A percentile compares a stretch with the other conserved stretches of the same genome.
These are phyloP conservation scores for Patellifolia procumbens DNA, from an alignment of 179 eudicot genomes.

Conservation along the genomic window DNA sequence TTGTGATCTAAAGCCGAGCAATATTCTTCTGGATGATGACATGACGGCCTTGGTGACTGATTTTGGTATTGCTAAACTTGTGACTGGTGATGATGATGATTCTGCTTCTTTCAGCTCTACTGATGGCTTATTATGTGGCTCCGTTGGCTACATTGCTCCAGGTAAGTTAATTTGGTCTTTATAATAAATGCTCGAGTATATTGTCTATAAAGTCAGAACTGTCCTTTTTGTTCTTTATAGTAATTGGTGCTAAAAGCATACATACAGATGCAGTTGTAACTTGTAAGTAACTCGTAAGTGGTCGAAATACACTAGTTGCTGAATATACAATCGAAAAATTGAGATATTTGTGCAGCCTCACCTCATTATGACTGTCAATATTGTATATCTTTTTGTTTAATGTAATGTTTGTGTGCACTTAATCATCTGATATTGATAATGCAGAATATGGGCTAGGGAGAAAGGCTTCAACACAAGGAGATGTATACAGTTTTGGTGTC, in stretches of 20 bases:
- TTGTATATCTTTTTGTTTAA: no score
- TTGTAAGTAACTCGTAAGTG: no score
- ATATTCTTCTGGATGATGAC: conserved; percentile 72
- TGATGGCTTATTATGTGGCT: conserved; percentile 64
- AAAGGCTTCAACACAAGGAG: conserved; percentile 71
- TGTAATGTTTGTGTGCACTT: background rate
- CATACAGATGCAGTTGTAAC: no score
- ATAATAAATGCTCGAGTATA: no score
- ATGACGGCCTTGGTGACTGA: conserved; percentile 70
- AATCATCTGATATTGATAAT: conserved; percentile 7
- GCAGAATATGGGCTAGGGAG: conserved; percentile 83
- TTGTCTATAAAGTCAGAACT: no score
- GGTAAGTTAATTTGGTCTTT: no score
- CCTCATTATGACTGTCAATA: no score
- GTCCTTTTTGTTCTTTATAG: no score
- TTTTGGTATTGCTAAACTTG: conserved; percentile 69
- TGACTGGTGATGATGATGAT: conserved; percentile 46
- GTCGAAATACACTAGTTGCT: no score
- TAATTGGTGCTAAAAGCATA: no score
- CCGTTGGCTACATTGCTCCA: conserved; percentile 80
- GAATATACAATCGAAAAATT: no score
- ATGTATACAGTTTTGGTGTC: conserved; percentile 76
- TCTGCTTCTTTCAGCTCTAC: conserved; percentile 48
- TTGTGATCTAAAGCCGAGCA: conserved; percentile 88
- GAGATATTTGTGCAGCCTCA: no score